phyloP scores from a whole-genome alignment of 257 asterid genomes.

The Vinca minor region DNA sequence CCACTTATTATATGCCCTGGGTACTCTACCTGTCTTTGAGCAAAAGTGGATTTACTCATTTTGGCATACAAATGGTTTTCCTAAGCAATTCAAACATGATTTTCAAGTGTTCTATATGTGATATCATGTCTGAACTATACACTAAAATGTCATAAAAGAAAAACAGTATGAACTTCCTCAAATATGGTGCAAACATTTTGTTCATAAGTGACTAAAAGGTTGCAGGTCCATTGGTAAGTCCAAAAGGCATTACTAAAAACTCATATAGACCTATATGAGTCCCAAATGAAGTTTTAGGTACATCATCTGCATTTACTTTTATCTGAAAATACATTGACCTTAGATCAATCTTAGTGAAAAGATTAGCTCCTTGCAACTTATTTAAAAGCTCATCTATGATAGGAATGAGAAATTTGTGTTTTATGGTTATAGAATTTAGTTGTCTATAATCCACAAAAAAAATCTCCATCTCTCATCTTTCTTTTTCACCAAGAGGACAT shows the following conservation, averaged over 20 bases:
- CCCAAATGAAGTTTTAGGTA: neutral
- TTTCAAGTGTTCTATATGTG: neutral
- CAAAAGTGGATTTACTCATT: neutral
- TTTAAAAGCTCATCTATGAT: neutral
- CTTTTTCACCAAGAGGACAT: neutral
- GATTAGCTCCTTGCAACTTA: neutral
- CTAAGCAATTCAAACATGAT: neutral
- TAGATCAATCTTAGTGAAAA: neutral
- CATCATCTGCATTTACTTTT: neutral
- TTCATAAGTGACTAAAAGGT: neutral
- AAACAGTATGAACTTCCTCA: neutral
- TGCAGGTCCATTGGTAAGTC: neutral
- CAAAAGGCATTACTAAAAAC: conserved; percentile 4
- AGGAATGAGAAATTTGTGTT: neutral
- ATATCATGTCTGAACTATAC: neutral
- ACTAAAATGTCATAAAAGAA: conserved; percentile 11
- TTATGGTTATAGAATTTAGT: neutral
- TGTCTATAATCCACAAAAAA: neutral
- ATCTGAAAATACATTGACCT: neutral
- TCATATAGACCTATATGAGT: neutral
- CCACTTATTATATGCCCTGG: neutral
- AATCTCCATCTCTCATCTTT: neutral
- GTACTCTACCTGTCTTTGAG: neutral
- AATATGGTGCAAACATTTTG: neutral
- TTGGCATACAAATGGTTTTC: neutral